A percentile compares a stretch with the other conserved stretches of the same genome.
These are phyloP conservation scores for Penicillium sp. DNA, from an alignment of 2,329 filamentous ascomycete species.

Conservation along the genomic window DNA sequence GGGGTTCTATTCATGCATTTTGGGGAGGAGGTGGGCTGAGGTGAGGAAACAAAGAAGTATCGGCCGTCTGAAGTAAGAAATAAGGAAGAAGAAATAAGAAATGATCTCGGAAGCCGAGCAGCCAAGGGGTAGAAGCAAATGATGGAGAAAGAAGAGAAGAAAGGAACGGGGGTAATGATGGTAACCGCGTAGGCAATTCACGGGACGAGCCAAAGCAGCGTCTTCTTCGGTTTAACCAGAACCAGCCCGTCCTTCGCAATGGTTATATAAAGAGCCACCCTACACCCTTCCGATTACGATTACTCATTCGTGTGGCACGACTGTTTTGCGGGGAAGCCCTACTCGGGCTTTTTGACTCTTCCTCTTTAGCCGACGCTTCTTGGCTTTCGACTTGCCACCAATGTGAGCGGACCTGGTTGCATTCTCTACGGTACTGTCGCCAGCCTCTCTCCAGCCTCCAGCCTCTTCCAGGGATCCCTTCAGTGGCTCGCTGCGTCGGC, in stretches of 20 bases:
- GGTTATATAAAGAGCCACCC: background rate
- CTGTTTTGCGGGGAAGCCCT: slow-evolving; percentile 1
- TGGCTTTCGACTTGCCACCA: no score
- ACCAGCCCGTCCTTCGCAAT: no score
- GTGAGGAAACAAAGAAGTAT: background rate
- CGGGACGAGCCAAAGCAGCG: background rate
- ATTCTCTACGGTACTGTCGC: no score
- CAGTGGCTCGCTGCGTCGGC: background rate
- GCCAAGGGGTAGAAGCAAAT: background rate
- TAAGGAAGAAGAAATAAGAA: background rate
- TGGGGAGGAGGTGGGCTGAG: background rate
- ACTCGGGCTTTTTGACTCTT: background rate
- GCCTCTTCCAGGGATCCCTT: no score
- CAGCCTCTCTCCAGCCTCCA: no score
- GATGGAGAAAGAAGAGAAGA: background rate
- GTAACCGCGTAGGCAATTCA: background rate
- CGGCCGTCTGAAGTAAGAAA: background rate
- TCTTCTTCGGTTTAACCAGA: no score
- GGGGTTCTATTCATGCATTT: background rate
- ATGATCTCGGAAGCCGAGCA: background rate
- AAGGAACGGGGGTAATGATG: background rate
- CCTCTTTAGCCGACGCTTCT: background rate
- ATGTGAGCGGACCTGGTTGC: no score
- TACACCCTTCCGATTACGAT: no score
- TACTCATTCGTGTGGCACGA: background rate